Conservation (phyloP, 2,329 filamentous ascomycete species). For the Hypoxylon rubiginosum region DNA sequence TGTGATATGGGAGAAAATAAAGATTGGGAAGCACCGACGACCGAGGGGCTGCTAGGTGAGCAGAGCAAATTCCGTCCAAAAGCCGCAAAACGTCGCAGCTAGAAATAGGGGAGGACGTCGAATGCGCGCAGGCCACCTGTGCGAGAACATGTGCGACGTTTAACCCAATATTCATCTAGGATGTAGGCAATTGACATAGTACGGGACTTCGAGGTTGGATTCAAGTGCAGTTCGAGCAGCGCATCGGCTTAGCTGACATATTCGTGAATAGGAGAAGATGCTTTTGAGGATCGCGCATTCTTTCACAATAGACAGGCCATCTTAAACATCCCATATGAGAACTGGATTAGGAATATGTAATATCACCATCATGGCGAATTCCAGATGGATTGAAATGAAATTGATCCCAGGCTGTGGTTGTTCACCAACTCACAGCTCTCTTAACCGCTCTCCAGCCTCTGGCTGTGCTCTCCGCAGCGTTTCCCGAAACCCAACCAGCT, state of each 20-base stretch:
- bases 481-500: slow-evolving; percentile 19
- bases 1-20: neutral
- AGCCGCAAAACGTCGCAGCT: neutral
- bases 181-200: too few species aligned
- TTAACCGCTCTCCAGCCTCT: neutral
- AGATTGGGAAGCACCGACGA: neutral
- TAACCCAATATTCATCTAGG: neutral
- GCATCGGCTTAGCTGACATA: too few species aligned
- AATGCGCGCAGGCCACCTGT: neutral
- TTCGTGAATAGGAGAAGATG: too few species aligned
- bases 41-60: neutral
- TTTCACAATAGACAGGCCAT: too few species aligned
- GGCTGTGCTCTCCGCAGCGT: slow-evolving; percentile 6
- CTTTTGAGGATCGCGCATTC: too few species aligned
- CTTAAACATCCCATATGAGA: too few species aligned
- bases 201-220: too few species aligned
- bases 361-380: too few species aligned
- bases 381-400: too few species aligned
- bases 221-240: too few species aligned
- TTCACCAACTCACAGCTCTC: neutral
- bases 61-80: neutral
- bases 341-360: too few species aligned
- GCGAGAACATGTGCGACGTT: neutral
- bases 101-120: neutral
- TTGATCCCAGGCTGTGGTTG: neutral